Evolutionary conservation across 1,284 basidiomycete genomes (phyloP).

Genomic region (Hortiboletus rubellus): DNA sequence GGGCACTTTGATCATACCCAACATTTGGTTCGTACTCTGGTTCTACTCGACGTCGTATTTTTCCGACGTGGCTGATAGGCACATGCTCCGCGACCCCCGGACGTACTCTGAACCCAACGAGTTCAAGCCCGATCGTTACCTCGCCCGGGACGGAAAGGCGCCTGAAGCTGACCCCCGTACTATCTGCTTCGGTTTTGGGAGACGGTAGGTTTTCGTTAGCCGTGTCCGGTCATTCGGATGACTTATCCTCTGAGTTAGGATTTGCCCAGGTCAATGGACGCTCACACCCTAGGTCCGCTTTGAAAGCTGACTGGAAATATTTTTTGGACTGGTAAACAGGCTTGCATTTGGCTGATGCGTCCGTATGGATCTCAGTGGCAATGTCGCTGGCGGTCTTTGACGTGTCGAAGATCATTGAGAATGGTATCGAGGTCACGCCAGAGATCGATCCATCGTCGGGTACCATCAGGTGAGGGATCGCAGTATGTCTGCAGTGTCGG

Average conservation of each 20-base stretch:
- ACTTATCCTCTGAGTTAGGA: constrained; percentile 36
- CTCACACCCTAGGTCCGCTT: neutral
- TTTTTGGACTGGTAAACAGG: constrained; percentile 34
- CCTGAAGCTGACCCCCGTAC: constrained; percentile 56
- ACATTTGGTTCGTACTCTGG: constrained; percentile 35
- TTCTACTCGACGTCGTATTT: neutral
- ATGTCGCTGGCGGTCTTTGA: constrained; percentile 55
- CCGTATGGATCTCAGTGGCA: constrained; percentile 54
- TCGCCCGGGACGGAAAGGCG: constrained; percentile 33
- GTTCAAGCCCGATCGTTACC: constrained; percentile 43
- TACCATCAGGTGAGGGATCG: constrained; percentile 50
- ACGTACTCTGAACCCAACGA: constrained; percentile 36
- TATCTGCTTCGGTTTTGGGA: constrained; percentile 59
- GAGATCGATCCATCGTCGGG: constrained; percentile 54
- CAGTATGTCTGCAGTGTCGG: neutral
- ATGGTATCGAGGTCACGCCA: constrained; percentile 45
- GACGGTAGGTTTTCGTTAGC: constrained; percentile 44
- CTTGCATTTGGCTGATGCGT: constrained; percentile 55
- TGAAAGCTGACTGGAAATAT: constrained; percentile 1
- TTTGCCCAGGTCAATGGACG: constrained; percentile 50
- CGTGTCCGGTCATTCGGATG: constrained; percentile 2
- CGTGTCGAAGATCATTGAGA: constrained; percentile 34
- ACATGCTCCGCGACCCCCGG: constrained; percentile 42
- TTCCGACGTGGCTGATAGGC: constrained; percentile 42
- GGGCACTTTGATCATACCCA: constrained; percentile 39